Evolutionary conservation across 257 asterid genomes (phyloP).

Genomic region (Cynanchum wilfordii): DNA sequence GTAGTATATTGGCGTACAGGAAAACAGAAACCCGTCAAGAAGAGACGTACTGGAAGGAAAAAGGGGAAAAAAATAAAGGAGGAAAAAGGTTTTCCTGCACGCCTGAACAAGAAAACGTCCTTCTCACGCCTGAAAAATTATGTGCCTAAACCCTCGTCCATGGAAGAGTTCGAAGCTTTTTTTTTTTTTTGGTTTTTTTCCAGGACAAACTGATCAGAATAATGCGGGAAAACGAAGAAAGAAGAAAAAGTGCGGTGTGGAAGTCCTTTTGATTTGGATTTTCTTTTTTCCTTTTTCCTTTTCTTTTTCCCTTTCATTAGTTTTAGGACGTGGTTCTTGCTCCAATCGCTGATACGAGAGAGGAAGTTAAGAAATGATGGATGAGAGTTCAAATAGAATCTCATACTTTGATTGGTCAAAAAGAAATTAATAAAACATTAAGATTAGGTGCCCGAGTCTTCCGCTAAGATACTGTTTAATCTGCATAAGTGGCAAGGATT

Average conservation of each 20-base stretch:
- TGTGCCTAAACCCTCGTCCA: conserved; percentile 38
- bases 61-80: no score
- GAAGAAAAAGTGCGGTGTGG: not conserved
- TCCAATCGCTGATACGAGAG: not conserved
- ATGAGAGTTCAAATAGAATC: conserved; percentile 11
- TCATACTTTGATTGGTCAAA: conserved; percentile 4
- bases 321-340: not conserved
- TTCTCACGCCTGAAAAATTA: not conserved
- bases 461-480: not conserved
- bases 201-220: not conserved
- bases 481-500: not conserved
- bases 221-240: not conserved
- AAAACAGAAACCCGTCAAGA: conserved; percentile 4
- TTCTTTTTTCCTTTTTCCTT: not conserved
- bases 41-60: not conserved
- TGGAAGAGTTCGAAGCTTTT: conserved; percentile 16
- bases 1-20: conserved; percentile 56
- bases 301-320: not conserved
- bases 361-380: conserved; percentile 20
- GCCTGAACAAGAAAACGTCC: conserved; percentile 30
- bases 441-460: conserved; percentile 1
- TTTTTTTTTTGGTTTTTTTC: no score
- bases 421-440: not conserved
- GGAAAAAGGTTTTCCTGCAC: conserved; percentile 49
- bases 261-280: not conserved